A percentile compares a stretch with the other conserved stretches of the same genome.
Evolutionary conservation across 257 asterid species (phyloP).

Genomic region (Salvia splendens): DNA sequence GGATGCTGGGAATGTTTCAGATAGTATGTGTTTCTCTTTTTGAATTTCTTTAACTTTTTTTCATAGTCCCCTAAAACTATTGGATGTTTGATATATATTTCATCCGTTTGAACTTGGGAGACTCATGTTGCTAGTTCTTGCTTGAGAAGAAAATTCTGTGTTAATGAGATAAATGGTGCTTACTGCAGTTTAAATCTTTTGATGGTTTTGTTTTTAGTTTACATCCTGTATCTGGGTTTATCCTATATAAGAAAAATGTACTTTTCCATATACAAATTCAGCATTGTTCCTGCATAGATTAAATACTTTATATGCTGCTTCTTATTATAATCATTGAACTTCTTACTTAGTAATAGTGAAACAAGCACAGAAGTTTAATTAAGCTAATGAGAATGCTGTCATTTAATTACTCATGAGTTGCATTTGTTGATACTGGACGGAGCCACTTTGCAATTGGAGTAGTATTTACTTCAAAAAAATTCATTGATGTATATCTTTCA

Average conservation of each 20-base stretch:
- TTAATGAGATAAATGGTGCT: conserved; percentile 13
- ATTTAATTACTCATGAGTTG: background rate
- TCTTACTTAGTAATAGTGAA: background rate
- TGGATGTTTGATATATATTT: conserved; percentile 10
- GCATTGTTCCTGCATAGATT: background rate
- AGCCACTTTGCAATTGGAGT: background rate
- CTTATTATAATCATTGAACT: conserved; percentile 2
- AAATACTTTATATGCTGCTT: background rate
- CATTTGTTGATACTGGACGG: background rate
- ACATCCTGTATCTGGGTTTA: background rate
- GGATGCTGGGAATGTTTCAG: conserved; percentile 99
- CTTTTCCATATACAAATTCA: background rate
- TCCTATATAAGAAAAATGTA: background rate
- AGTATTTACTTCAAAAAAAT: background rate
- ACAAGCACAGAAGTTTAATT: background rate
- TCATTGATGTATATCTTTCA: background rate
- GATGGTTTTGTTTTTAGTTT: background rate
- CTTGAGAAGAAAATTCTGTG: background rate
- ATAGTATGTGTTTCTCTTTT: conserved; percentile 54
- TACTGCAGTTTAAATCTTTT: background rate
- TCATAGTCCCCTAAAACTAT: conserved; percentile 14
- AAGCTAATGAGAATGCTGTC: conserved; percentile 5
- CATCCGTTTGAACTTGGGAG: conserved; percentile 15
- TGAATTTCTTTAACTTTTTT: conserved; percentile 1
- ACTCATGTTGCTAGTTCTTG: conserved; percentile 5